Percentiles rank a stretch among this genome's conserved stretches.
phyloP scores from a whole-genome alignment of 139 green algal species.

The Micractinium sp. region DNA sequence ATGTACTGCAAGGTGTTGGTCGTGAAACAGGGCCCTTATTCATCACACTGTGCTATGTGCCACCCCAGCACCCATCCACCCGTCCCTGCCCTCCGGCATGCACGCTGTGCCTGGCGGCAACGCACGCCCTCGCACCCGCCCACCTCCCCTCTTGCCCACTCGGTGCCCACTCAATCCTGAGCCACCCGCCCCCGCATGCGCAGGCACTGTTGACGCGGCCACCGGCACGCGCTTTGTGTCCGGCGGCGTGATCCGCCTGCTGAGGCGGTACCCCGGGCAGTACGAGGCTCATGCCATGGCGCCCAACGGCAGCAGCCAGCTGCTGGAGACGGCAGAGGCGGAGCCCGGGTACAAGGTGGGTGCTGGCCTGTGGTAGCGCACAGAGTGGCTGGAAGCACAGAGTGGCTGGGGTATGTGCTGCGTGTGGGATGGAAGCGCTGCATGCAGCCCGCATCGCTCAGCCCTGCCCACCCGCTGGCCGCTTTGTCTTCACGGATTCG shows the following conservation, averaged over 20 bases:
- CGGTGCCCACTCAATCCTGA: no score
- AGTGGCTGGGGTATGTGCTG: not conserved
- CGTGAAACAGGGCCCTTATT: no score
- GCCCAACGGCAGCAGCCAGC: slow-evolving; percentile 55
- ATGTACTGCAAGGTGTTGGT: no score
- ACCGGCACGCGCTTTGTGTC: slow-evolving; percentile 49
- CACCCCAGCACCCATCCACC: not conserved
- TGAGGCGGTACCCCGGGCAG: slow-evolving; percentile 33
- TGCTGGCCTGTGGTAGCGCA: not conserved
- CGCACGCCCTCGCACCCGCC: no score
- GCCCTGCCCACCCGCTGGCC: no score
- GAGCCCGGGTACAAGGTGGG: slow-evolving; percentile 50
- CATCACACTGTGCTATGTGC: not conserved
- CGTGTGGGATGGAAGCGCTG: no score
- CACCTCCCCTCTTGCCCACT: no score
- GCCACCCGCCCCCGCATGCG: no score
- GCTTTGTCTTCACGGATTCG: no score
- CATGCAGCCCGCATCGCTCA: no score
- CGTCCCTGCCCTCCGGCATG: no score
- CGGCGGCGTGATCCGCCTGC: slow-evolving; percentile 56
- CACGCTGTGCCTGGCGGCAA: no score
- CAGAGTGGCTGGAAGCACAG: not conserved
- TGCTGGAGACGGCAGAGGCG: slow-evolving; percentile 29
- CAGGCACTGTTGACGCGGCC: slow-evolving; percentile 47
- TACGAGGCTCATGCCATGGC: slow-evolving; percentile 49